phyloP scores from a whole-genome alignment of 108 stramenopile species.

The Stephanodiscus triporus region DNA sequence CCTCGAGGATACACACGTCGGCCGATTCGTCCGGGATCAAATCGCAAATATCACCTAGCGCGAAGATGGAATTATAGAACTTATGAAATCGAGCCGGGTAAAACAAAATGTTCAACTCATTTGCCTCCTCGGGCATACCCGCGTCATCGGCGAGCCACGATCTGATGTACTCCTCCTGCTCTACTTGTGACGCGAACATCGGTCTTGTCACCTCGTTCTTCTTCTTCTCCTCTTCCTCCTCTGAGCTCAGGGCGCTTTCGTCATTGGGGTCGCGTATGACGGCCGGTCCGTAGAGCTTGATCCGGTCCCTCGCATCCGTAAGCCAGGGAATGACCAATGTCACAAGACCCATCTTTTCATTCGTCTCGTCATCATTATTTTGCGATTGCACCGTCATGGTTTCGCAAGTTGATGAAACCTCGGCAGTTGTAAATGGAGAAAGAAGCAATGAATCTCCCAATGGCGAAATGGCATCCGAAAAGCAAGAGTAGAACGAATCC shows the following conservation, averaged over 20 bases:
- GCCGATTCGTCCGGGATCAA: slow-evolving; percentile 34
- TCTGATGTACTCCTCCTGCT: slow-evolving; percentile 76
- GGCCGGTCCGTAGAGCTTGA: not conserved
- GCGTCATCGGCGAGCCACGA: slow-evolving; percentile 69
- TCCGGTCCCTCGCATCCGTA: not conserved
- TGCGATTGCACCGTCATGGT: not conserved
- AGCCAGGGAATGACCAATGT: slow-evolving; percentile 12
- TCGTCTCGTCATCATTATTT: not conserved
- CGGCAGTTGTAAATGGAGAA: not conserved
- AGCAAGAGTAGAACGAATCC: not conserved
- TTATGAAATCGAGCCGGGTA: slow-evolving; percentile 66
- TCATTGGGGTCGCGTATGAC: not conserved
- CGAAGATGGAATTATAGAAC: slow-evolving; percentile 65
- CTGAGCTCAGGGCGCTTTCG: not conserved
- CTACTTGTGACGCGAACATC: slow-evolving; percentile 38
- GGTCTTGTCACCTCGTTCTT: not conserved
- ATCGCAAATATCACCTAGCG: slow-evolving; percentile 70
- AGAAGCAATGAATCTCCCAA: not conserved
- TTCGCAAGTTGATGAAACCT: not conserved
- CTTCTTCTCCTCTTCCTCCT: not conserved
- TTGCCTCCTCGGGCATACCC: slow-evolving; percentile 60
- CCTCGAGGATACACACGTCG: slow-evolving; percentile 85
- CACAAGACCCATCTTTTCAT: not conserved
- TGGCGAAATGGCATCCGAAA: not conserved
- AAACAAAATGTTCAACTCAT: slow-evolving; percentile 49